Base-by-base conservation (phyloP, 441 rosid genomes). In the Arabidopsis lyrata region DNA sequence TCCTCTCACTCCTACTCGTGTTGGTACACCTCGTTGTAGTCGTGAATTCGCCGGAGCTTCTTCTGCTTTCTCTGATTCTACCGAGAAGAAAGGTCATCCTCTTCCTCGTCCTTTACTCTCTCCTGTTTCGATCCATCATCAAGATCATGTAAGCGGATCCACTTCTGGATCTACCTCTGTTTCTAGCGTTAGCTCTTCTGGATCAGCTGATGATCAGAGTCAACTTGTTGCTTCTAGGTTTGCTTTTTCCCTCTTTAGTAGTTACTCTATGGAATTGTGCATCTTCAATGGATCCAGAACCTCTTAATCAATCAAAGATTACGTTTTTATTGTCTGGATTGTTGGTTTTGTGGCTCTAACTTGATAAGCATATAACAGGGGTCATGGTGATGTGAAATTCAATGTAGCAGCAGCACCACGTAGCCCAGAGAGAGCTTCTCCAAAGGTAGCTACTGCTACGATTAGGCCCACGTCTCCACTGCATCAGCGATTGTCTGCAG, bases 111-210 rank as follows among this genome's bases (percentile, higher is more conserved):
- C 97, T 2, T 82, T 84, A 6, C 31, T 65, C 29, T 72, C 74
- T 53, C 73, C 86, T 6, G 65, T 60, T 59, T 74, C 78, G 57
- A 49, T 56, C 44, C 85, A 73, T 65, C 78, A 77, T 65, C 78
- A 77, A 78, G 88, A 88, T 78, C 88, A 72, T n/a, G 36, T 80
- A 13, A 66, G 57, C 45, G 89, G 85, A 31, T 74, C 79, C 60
- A 89, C 82, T 73, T 86, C 83, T 63, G 95, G 87, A 63, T 87
- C 90, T 29, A 84, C 65, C 48, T 88, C 96, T 24, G 83, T 81
- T 54, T 92, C 92, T 0, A 91, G 97, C 80, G 83, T 87, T 35
- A 89, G 97, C 85, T 94, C 99, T 1, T 88, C 91, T 7, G 95
- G 91, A 55, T 90, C 98, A 14, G 84, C 86, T 24, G 97, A 90